phyloP scores from a whole-genome alignment of 1,284 basidiomycete genomes.

The Tylopilus orsonianus region DNA sequence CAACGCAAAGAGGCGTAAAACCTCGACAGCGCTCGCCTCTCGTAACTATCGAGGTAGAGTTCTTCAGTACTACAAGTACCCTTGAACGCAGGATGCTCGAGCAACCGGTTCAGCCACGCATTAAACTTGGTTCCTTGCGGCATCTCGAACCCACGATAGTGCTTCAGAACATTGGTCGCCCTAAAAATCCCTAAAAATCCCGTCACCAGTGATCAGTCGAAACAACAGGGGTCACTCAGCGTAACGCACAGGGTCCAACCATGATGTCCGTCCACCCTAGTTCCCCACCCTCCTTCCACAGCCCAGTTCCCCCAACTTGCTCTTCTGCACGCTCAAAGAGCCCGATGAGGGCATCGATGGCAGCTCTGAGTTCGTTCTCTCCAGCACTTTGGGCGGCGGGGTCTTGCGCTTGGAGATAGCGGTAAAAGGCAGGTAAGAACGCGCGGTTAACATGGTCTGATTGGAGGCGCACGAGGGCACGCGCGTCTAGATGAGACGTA shows the following conservation, averaged over 20 bases:
- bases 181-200: constrained; percentile 60
- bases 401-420: constrained; percentile 76
- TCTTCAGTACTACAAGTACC: constrained; percentile 70
- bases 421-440: constrained; percentile 76
- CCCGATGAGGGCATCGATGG: constrained; percentile 53
- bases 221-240: neutral
- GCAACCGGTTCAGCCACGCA: constrained; percentile 55
- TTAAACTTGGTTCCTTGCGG: constrained; percentile 49
- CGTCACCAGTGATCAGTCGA: neutral
- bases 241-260: constrained; percentile 67
- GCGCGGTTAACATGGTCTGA: constrained; percentile 65
- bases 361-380: constrained; percentile 57
- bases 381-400: constrained; percentile 51
- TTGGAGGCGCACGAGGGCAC: constrained; percentile 67
- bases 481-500: constrained; percentile 49
- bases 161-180: constrained; percentile 61
- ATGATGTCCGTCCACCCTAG: constrained; percentile 70
- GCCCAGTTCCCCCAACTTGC: constrained; percentile 45
- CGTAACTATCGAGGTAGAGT: constrained; percentile 77
- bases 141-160: constrained; percentile 67
- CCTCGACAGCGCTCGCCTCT: constrained; percentile 44
- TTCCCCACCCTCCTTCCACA: constrained; percentile 59
- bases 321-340: constrained; percentile 60
- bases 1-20: neutral
- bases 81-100: constrained; percentile 64